Conservation (phyloP, 441 rosid genomes). For the Euphorbia schlechtendalii region DNA sequence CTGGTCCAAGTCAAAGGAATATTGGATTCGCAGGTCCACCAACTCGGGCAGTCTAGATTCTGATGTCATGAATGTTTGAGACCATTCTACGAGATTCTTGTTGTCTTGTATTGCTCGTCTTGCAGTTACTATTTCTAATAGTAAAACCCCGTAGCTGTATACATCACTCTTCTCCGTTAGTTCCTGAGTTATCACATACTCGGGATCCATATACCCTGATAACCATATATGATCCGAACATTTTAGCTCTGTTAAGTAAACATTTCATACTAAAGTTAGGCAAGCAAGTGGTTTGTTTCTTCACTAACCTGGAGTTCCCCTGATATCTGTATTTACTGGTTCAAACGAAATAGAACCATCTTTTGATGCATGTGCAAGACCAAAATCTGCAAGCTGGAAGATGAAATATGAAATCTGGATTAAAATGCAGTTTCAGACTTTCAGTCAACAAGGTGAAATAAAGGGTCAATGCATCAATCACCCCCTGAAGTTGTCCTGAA, state of each 20-base stretch:
- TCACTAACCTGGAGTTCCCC: conserved; percentile 92
- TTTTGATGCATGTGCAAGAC: conserved; percentile 84
- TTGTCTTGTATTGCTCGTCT: conserved; percentile 70
- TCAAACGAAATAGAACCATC: conserved; percentile 82
- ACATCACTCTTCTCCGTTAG: conserved; percentile 90
- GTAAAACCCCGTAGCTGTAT: conserved; percentile 87
- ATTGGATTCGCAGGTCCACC: conserved; percentile 56
- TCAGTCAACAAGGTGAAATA: too few relatives aligned
- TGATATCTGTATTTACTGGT: conserved; percentile 73
- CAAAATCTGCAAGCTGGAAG: conserved; percentile 90
- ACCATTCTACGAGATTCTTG: conserved; percentile 70
- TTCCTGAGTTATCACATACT: conserved; percentile 74
- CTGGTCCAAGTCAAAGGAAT: conserved; percentile 60
- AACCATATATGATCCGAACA: conserved; percentile 14
- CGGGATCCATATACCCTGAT: conserved; percentile 97
- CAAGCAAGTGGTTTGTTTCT: conserved; percentile 1
- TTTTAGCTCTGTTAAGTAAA: not conserved
- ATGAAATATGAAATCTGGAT: conserved; percentile 10
- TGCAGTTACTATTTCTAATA: conserved; percentile 74
- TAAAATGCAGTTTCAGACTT: not conserved
- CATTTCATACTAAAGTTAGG: not conserved
- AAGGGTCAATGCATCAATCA: too few relatives aligned
- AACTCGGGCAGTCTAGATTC: conserved; percentile 52
- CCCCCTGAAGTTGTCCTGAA: too few relatives aligned
- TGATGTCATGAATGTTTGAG: conserved; percentile 47